A percentile compares a stretch with the other conserved stretches of the same genome.
These are phyloP conservation scores for Crithidia bombi DNA, from an alignment of 208 protist genomes.

Conservation along the genomic window DNA sequence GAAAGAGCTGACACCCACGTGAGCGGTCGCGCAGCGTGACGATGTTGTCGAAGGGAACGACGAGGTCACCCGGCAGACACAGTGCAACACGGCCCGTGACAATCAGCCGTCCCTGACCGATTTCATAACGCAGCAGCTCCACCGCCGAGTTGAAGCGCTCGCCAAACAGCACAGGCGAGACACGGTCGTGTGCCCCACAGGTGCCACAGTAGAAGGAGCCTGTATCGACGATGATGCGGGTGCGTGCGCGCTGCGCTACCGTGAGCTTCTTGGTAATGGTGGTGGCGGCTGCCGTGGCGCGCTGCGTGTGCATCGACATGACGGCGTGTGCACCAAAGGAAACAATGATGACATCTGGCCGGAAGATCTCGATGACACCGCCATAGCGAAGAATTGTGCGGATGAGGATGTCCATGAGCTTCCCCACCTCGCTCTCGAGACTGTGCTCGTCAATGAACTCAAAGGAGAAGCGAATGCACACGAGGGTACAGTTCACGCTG, in stretches of 20 bases:
- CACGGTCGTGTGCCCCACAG: conserved; percentile 45
- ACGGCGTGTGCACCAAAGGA: conserved; percentile 59
- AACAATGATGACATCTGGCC: conserved; percentile 41
- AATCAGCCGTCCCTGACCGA: conserved; percentile 20
- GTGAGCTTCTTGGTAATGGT: conserved; percentile 43
- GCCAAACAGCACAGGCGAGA: conserved; percentile 38
- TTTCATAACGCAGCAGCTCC: conserved; percentile 33
- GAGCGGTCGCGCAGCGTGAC: conserved; percentile 30
- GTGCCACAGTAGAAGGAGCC: conserved; percentile 73
- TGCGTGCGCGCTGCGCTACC: conserved; percentile 29
- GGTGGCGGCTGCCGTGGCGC: conserved; percentile 40
- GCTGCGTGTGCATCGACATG: conserved; percentile 60
- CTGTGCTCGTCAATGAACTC: conserved; percentile 36
- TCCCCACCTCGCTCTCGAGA: conserved; percentile 35
- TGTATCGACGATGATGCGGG: conserved; percentile 57
- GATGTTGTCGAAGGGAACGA: conserved; percentile 40
- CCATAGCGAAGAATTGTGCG: conserved; percentile 27
- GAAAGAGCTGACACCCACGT: conserved; percentile 40
- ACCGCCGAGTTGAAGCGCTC: conserved; percentile 26
- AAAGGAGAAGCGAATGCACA: conserved; percentile 44
- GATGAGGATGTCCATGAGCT: conserved; percentile 42
- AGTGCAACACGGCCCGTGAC: conserved; percentile 38
- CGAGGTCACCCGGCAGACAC: conserved; percentile 27
- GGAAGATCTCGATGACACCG: conserved; percentile 50
- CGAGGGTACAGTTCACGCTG: conserved; percentile 40